Percentiles rank a stretch among this genome's conserved stretches.
Evolutionary conservation across 495 filamentous ascomycete species (phyloP).

Genomic region (Friedmanniomyces endolithicus): DNA sequence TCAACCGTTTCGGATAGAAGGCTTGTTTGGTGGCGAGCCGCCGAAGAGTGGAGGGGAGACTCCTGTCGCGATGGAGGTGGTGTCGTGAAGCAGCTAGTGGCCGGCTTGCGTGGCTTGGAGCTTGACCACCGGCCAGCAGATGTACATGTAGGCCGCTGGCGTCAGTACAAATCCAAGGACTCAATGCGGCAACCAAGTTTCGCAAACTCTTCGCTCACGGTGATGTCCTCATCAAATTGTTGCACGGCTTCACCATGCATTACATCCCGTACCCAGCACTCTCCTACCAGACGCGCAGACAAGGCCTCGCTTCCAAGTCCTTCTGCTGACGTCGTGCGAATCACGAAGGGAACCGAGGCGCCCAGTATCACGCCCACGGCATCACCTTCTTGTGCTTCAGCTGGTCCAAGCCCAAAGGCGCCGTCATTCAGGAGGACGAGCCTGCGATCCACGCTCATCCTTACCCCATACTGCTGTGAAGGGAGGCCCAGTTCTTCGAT

Average conservation of each 20-base stretch:
- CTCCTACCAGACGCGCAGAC: neutral
- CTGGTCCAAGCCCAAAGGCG: neutral
- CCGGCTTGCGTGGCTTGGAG: neutral
- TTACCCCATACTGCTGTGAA: neutral
- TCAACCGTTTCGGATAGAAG: conserved; percentile 89
- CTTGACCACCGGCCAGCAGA: neutral
- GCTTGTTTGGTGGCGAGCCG: conserved; percentile 65
- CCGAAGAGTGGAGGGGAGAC: conserved; percentile 19
- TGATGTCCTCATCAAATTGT: neutral
- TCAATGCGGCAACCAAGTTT: neutral
- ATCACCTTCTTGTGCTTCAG: neutral
- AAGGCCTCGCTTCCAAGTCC: neutral
- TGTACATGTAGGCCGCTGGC: neutral
- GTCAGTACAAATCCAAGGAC: neutral
- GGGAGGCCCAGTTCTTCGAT: neutral
- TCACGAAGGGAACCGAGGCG: neutral
- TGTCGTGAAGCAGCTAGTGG: neutral
- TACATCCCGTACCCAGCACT: neutral
- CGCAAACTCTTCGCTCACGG: neutral
- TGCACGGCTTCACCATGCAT: neutral
- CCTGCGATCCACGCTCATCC: neutral
- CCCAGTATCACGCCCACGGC: neutral
- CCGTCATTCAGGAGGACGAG: neutral
- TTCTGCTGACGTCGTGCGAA: neutral
- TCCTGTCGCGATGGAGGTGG: conserved; percentile 4